phyloP scores from a whole-genome alignment of 1,284 basidiomycete genomes.

The Trichosporon faecale region DNA sequence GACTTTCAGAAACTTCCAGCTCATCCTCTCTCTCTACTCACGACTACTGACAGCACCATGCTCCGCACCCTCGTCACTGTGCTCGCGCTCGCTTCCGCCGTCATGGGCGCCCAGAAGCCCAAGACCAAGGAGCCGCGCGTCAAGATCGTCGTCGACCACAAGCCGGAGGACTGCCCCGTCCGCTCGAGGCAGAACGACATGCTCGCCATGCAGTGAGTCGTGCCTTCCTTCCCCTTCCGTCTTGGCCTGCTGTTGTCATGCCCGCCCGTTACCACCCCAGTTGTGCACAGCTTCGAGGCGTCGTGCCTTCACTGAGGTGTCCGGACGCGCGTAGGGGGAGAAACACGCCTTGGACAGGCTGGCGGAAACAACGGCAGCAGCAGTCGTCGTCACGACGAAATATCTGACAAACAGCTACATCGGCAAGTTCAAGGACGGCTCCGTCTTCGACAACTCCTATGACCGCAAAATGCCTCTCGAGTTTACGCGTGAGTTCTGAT shows the following conservation, averaged over 20 bases:
- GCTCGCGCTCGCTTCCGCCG: constrained; percentile 19
- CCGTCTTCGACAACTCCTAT: constrained; percentile 58
- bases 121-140: constrained; percentile 21
- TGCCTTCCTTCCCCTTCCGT: not conserved
- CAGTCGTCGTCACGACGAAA: not conserved
- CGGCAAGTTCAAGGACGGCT: constrained; percentile 55
- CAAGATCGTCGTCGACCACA: constrained; percentile 50
- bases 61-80: constrained; percentile 16
- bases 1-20: not conserved
- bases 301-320: not conserved
- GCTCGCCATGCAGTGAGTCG: constrained; percentile 54
- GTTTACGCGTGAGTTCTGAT: constrained; percentile 52
- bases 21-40: not conserved
- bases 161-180: constrained; percentile 54
- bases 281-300: not conserved
- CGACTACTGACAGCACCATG: constrained; percentile 13
- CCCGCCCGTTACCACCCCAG: not conserved
- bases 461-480: constrained; percentile 57
- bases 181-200: constrained; percentile 56
- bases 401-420: constrained; percentile 52
- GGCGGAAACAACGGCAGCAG: no score
- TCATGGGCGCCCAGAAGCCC: constrained; percentile 15
- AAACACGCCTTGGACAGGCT: no score
- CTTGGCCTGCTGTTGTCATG: not conserved
- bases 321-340: no score